Evolutionary conservation across 108 stramenopile genomes (phyloP), one percentile per base, ranked within the genome.

Genomic region (Cyclotella cryptica): DNA sequence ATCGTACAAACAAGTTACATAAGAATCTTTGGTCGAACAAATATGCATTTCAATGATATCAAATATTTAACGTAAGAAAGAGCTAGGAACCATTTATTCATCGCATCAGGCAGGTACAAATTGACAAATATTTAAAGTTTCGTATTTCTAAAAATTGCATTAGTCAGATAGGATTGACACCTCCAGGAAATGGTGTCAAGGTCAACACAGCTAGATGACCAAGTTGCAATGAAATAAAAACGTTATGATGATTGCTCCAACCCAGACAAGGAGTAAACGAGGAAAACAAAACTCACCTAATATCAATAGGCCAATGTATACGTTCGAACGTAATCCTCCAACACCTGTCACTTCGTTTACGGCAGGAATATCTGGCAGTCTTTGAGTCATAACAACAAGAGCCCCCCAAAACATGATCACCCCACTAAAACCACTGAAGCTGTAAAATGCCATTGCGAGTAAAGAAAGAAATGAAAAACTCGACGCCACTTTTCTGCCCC

Each of bases 321-420:
- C 40, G 35, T 41, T 63, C 8, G 61, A 53, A 40, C 95, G 84
- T 29, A 71, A 12, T 15, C 73, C 74, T 26, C 78, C 85, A 1
- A 91, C 85, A n/a, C 79, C 74, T 15, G 89, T 92, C 43, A 93
- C 66, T 57, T 93, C 92, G 65, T 96, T 87, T 3, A 86, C 59
- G 15, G 68, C 78, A 29, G 91, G 94, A 73, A 92, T 82, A 40
- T 95, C 94, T 19, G 77, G 63, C 21, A 86, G 68, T 21, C 88
- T 66, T 66, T 75, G 89, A 41, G 91, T 88, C 8, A 88, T 18
- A 5, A 84, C 68, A 15, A 95, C 78, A 10, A 89, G 44, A 42
- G 90, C 55, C 13, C 78, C 80, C 87, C 88, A 90, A 68, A 85
- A 83, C 12, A 84, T 60, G 13, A 77, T 76, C 11, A 95, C 60